Percentiles rank a stretch among this genome's conserved stretches.
Evolutionary conservation across 2,329 filamentous ascomycete species (phyloP).

Genomic region (Penicillium glabrum): DNA sequence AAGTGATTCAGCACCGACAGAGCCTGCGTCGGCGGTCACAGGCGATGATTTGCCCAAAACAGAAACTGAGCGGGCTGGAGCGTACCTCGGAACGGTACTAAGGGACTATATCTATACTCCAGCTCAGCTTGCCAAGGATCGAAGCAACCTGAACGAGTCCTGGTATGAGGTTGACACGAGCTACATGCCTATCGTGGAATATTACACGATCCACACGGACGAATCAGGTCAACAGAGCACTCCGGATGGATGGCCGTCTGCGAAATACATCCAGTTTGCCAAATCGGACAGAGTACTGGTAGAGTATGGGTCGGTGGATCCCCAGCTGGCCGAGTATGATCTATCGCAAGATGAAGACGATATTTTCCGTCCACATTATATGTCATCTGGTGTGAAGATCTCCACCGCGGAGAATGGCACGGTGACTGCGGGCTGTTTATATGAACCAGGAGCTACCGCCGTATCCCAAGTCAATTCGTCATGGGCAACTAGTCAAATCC

Average conservation of each 20-base stretch:
- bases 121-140: constrained; percentile 48
- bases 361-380: constrained; percentile 53
- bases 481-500: constrained; percentile 46
- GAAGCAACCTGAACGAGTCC: constrained; percentile 56
- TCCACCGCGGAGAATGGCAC: constrained; percentile 39
- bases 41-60: constrained; percentile 46
- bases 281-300: constrained; percentile 55
- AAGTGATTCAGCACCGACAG: constrained; percentile 41
- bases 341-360: constrained; percentile 49
- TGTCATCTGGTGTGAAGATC: constrained; percentile 40
- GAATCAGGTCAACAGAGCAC: constrained; percentile 46
- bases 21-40: constrained; percentile 42
- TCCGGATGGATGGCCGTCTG: constrained; percentile 64
- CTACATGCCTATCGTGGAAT: constrained; percentile 52
- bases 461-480: constrained; percentile 53
- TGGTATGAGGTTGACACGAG: constrained; percentile 53
- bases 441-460: constrained; percentile 41
- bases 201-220: constrained; percentile 49
- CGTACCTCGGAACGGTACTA: constrained; percentile 49
- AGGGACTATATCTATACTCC: constrained; percentile 57
- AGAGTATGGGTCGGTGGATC: constrained; percentile 57
- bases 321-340: constrained; percentile 59
- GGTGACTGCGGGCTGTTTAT: constrained; percentile 56
- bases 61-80: constrained; percentile 45
- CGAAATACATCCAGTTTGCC: constrained; percentile 57